Evolutionary conservation across 768 basidiomycete genomes (phyloP).

Genomic region (Imleria badia): DNA sequence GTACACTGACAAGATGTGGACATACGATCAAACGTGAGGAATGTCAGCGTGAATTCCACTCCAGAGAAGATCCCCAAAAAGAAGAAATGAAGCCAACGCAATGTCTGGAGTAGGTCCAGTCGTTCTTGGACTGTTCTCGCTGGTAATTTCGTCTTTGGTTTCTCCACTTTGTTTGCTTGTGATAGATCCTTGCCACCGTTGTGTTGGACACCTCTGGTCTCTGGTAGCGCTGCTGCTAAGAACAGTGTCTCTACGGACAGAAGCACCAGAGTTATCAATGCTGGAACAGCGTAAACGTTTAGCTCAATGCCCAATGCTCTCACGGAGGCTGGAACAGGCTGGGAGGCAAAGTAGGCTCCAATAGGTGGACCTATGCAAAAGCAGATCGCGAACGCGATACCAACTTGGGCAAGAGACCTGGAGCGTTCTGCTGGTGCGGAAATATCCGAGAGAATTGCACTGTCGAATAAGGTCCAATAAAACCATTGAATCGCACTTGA

Average conservation of each 20-base stretch:
- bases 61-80: conserved; percentile 94
- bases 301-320: conserved; percentile 58
- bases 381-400: conserved; percentile 95
- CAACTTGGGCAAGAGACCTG: conserved; percentile 85
- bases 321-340: conserved; percentile 64
- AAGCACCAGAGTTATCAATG: conserved; percentile 75
- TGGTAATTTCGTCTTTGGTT: conserved; percentile 17
- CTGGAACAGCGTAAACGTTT: conserved; percentile 92
- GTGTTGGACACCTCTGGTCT: conserved; percentile 63
- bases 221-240: conserved; percentile 73
- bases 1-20: conserved; percentile 14
- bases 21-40: conserved; percentile 87
- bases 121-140: conserved; percentile 43
- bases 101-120: conserved; percentile 51
- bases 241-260: conserved; percentile 79
- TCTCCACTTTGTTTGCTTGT: conserved; percentile 14
- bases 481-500: background rate
- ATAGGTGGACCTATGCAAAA: conserved; percentile 93
- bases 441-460: conserved; percentile 92
- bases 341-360: conserved; percentile 95
- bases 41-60: conserved; percentile 94
- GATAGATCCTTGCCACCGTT: conserved; percentile 16
- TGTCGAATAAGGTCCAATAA: conserved; percentile 29
- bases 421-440: conserved; percentile 79
- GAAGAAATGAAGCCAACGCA: conserved; percentile 74